These are phyloP conservation scores for Elsinoe australis DNA, from an alignment of 2,329 filamentous ascomycete species.

Conservation along the genomic window DNA sequence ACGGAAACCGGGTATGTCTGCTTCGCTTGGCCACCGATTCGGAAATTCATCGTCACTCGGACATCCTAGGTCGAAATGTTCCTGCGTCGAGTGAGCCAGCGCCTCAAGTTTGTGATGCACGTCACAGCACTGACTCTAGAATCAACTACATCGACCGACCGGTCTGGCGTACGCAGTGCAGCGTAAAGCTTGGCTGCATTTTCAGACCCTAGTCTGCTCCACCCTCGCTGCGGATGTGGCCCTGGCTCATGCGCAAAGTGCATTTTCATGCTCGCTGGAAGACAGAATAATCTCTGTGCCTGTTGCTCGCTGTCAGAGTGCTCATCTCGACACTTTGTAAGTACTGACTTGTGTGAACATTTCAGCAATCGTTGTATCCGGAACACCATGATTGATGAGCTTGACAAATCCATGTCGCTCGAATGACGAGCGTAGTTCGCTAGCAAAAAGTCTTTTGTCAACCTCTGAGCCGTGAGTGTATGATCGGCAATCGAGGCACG, in stretches of 20 bases:
- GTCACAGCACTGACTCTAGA: conserved; percentile 19
- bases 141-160: conserved; percentile 21
- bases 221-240: conserved; percentile 35
- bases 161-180: conserved; percentile 17
- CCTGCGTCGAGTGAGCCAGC: conserved; percentile 15
- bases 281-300: conserved; percentile 32
- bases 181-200: conserved; percentile 28
- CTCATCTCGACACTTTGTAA: neutral
- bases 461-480: neutral
- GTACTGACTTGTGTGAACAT: conserved; percentile 24
- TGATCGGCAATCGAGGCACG: neutral
- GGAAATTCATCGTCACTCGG: conserved; percentile 36
- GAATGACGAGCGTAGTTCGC: neutral
- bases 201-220: conserved; percentile 33
- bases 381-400: conserved; percentile 34
- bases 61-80: conserved; percentile 43
- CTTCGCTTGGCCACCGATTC: conserved; percentile 44
- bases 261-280: conserved; percentile 32
- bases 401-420: conserved; percentile 34
- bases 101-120: neutral
- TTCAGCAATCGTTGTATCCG: conserved; percentile 26
- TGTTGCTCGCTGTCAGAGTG: neutral
- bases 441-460: neutral
- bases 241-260: conserved; percentile 35
- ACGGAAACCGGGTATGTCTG: conserved; percentile 39